Percentiles rank a stretch among this genome's conserved stretches.
Conservation (phyloP, 2,329 filamentous ascomycete genomes). For the Fusarium domesticum region DNA sequence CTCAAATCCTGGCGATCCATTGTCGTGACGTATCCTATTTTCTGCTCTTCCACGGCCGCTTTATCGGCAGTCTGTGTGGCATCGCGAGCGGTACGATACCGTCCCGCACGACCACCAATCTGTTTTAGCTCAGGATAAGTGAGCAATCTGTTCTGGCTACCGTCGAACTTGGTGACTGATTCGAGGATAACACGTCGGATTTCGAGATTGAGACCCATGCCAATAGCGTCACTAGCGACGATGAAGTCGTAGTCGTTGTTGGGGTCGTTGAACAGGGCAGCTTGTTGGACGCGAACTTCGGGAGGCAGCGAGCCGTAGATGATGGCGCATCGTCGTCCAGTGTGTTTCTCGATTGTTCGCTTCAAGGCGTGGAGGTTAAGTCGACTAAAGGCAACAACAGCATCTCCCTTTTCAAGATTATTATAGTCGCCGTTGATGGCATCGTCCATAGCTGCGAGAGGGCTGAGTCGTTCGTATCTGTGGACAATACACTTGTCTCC, state of each 20-base stretch:
- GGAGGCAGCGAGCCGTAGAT: slow-evolving; percentile 91
- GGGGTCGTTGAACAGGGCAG: slow-evolving; percentile 89
- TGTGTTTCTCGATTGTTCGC: slow-evolving; percentile 68
- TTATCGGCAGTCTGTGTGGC: slow-evolving; percentile 5
- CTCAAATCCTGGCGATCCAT: slow-evolving; percentile 68
- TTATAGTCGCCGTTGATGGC: slow-evolving; percentile 63
- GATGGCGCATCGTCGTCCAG: slow-evolving; percentile 79
- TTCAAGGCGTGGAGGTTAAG: slow-evolving; percentile 79
- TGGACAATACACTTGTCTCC: slow-evolving; percentile 84
- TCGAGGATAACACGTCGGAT: slow-evolving; percentile 92
- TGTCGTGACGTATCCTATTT: slow-evolving; percentile 73
- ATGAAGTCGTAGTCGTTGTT: slow-evolving; percentile 94
- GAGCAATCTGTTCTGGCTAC: slow-evolving; percentile 54
- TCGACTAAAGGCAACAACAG: slow-evolving; percentile 82
- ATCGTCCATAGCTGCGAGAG: slow-evolving; percentile 61
- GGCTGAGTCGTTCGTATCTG: slow-evolving; percentile 78
- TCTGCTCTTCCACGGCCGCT: slow-evolving; percentile 30
- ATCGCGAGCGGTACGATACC: slow-evolving; percentile 65
- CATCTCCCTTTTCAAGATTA: slow-evolving; percentile 82
- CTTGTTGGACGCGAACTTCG: slow-evolving; percentile 89
- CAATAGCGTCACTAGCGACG: slow-evolving; percentile 92
- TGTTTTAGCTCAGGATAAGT: slow-evolving; percentile 82
- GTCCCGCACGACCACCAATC: slow-evolving; percentile 87
- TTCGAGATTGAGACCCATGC: slow-evolving; percentile 93
- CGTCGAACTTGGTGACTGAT: slow-evolving; percentile 69